These are phyloP conservation scores for Inga oerstediana DNA, from an alignment of 306 rosid species.

Conservation along the genomic window DNA sequence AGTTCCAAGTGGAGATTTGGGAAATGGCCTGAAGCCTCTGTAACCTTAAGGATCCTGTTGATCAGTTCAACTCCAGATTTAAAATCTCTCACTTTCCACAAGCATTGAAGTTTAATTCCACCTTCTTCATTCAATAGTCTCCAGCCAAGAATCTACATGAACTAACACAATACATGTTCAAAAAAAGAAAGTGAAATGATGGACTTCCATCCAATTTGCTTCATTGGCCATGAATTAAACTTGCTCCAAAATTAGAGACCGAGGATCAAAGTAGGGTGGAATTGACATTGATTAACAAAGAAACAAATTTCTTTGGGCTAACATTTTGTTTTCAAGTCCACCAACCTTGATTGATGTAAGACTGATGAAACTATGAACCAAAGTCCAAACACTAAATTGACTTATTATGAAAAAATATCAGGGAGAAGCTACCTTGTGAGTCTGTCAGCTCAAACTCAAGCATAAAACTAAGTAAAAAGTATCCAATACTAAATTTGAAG, in stretches of 20 bases:
- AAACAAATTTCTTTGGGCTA: background rate
- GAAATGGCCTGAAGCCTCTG: constrained; percentile 63
- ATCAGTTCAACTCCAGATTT: constrained; percentile 75
- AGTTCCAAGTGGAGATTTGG: constrained; percentile 81
- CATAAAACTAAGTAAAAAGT: background rate
- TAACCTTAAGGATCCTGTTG: constrained; percentile 70
- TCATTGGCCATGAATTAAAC: background rate
- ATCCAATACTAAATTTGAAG: background rate
- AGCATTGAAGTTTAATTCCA: constrained; percentile 65
- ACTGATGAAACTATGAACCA: background rate
- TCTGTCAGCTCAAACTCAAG: background rate
- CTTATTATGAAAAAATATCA: background rate
- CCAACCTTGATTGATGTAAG: background rate
- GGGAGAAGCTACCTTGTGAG: background rate
- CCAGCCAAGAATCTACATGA: constrained; percentile 84
- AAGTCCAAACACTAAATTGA: background rate
- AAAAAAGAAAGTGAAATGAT: background rate
- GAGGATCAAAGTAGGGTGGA: background rate
- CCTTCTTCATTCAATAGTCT: constrained; percentile 69
- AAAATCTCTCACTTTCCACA: constrained; percentile 92
- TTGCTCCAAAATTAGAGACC: background rate
- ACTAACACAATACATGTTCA: constrained; percentile 6
- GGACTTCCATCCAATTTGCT: background rate
- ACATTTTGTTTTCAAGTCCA: background rate
- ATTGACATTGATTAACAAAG: background rate